Conservation (phyloP, 768 basidiomycete genomes). For the Tremella fuciformis region DNA sequence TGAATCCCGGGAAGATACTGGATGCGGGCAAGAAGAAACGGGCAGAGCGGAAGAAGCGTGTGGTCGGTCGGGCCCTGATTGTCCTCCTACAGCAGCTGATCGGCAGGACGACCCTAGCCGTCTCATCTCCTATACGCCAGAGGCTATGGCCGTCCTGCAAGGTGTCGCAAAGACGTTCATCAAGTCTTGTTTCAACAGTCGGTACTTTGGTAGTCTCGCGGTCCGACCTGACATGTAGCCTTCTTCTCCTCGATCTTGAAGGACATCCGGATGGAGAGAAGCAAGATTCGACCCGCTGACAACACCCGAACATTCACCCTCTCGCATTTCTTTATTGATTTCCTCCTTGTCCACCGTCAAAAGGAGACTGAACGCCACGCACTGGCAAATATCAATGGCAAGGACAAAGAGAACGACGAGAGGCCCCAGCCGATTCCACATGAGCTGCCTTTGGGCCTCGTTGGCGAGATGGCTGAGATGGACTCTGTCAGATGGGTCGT, state of each 20-base stretch:
- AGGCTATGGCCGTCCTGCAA: constrained; percentile 58
- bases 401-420: not conserved
- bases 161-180: constrained; percentile 70
- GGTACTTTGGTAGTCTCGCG: constrained; percentile 45
- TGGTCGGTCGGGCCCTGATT: constrained; percentile 19
- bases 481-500: constrained; percentile 88
- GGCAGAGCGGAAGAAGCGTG: constrained; percentile 27
- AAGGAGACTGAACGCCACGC: constrained; percentile 33
- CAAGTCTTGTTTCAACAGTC: constrained; percentile 83
- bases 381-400: constrained; percentile 9
- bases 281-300: constrained; percentile 92
- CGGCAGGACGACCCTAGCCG: constrained; percentile 36
- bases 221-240: constrained; percentile 55
- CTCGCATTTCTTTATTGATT: constrained; percentile 87
- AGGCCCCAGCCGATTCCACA: no score
- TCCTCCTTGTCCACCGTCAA: constrained; percentile 64
- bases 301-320: constrained; percentile 82
- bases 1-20: constrained; percentile 48
- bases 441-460: constrained; percentile 52
- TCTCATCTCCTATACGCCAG: constrained; percentile 31
- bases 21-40: constrained; percentile 46
- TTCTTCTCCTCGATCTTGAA: constrained; percentile 80
- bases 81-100: constrained; percentile 2
- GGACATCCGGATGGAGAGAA: constrained; percentile 87
- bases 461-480: constrained; percentile 81